These are phyloP conservation scores for Zasmidium cellare DNA, from an alignment of 2,329 filamentous ascomycete genomes.

Conservation along the genomic window DNA sequence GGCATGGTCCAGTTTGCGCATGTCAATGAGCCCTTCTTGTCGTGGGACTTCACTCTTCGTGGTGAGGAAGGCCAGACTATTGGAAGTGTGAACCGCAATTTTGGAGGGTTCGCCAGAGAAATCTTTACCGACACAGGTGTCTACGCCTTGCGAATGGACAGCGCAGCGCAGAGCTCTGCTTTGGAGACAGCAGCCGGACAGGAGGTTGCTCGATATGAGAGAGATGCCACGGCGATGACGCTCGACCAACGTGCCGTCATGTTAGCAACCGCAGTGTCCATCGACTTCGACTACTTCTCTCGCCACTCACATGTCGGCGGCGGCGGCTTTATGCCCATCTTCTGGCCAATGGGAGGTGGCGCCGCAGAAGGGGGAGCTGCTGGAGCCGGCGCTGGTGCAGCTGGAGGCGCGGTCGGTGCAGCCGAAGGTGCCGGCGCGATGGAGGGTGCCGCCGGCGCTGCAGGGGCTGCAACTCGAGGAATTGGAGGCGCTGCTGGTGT, in stretches of 20 bases:
- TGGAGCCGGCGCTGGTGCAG: slow-evolving; percentile 37
- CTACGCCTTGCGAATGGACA: slow-evolving; percentile 65
- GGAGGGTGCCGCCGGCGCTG: slow-evolving; percentile 39
- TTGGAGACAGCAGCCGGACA: slow-evolving; percentile 25
- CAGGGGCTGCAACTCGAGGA: slow-evolving; percentile 34
- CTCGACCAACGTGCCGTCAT: slow-evolving; percentile 66
- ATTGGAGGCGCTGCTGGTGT: slow-evolving; percentile 40
- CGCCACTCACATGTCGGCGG: slow-evolving; percentile 53
- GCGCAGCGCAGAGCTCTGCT: slow-evolving; percentile 46
- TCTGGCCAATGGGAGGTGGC: slow-evolving; percentile 44
- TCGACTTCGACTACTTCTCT: slow-evolving; percentile 70
- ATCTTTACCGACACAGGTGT: slow-evolving; percentile 67
- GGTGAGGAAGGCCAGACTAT: slow-evolving; percentile 53
- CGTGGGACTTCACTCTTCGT: slow-evolving; percentile 64
- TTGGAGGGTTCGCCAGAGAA: slow-evolving; percentile 62
- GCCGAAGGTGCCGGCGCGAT: slow-evolving; percentile 36
- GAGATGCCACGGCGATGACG: slow-evolving; percentile 55
- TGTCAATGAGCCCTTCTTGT: slow-evolving; percentile 63
- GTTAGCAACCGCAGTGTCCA: slow-evolving; percentile 64
- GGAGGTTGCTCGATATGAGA: slow-evolving; percentile 28
- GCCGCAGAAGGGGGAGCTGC: slow-evolving; percentile 40
- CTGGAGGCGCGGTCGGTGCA: slow-evolving; percentile 34
- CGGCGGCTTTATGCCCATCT: slow-evolving; percentile 54
- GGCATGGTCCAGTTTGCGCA: slow-evolving; percentile 62
- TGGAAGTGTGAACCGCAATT: slow-evolving; percentile 65